phyloP scores from a whole-genome alignment of 495 filamentous ascomycete species.

The Xylaria telfairii region DNA sequence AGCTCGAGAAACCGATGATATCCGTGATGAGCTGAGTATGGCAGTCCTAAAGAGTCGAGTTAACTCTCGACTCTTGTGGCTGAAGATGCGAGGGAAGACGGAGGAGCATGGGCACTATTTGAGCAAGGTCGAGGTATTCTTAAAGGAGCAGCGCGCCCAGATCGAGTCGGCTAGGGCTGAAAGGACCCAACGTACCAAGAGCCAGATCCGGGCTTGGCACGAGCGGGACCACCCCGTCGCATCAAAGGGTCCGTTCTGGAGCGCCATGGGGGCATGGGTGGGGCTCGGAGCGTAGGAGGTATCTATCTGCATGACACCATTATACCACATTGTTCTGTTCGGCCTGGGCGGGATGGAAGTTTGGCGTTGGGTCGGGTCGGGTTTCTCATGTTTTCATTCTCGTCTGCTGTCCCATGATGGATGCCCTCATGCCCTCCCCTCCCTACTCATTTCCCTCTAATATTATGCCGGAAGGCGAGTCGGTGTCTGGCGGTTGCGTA shows the following conservation, averaged over 20 bases:
- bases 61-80: conserved; percentile 55
- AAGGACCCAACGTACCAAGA: conserved; percentile 33
- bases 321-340: conserved; percentile 32
- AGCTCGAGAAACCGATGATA: conserved; percentile 31
- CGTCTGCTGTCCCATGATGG: conserved; percentile 5
- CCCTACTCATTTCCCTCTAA: neutral
- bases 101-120: conserved; percentile 49
- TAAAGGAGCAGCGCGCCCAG: conserved; percentile 40
- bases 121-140: conserved; percentile 44
- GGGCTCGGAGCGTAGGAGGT: conserved; percentile 18
- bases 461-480: conserved; percentile 12
- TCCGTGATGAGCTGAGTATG: conserved; percentile 41
- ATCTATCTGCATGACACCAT: conserved; percentile 25
- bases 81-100: conserved; percentile 48
- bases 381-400: conserved; percentile 20
- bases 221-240: conserved; percentile 29
- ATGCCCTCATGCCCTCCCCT: neutral
- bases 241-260: conserved; percentile 35
- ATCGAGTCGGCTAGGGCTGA: conserved; percentile 30
- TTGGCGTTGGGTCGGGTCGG: conserved; percentile 36
- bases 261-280: conserved; percentile 25
- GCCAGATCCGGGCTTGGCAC: conserved; percentile 32
- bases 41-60: conserved; percentile 51
- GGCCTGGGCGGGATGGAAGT: conserved; percentile 29
- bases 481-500: neutral